Evolutionary conservation across 2,329 filamentous ascomycete genomes (phyloP).

Genomic region (Fusarium torreyae): DNA sequence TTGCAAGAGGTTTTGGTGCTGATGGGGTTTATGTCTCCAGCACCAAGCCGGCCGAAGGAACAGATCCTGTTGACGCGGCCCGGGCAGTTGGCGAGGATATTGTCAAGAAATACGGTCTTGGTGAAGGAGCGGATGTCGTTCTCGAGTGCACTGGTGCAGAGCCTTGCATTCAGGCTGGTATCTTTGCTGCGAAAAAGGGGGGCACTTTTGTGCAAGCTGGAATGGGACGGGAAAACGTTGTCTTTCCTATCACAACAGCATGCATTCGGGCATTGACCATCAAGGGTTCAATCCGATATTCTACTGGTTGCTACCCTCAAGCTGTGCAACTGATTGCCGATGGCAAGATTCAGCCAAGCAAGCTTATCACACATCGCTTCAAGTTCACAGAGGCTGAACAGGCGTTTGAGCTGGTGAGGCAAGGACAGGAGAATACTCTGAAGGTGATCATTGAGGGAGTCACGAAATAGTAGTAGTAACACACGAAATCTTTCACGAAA

Average conservation of each 20-base stretch:
- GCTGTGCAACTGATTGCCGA: slow-evolving; percentile 65
- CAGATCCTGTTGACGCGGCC: slow-evolving; percentile 56
- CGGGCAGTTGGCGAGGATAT: slow-evolving; percentile 59
- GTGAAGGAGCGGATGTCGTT: slow-evolving; percentile 64
- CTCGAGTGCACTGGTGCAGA: slow-evolving; percentile 64
- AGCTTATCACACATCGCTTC: slow-evolving; percentile 56
- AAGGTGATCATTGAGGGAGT: slow-evolving; percentile 46
- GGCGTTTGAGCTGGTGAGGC: slow-evolving; percentile 57
- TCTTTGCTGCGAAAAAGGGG: slow-evolving; percentile 61
- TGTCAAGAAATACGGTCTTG: slow-evolving; percentile 44
- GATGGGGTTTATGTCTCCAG: slow-evolving; percentile 59
- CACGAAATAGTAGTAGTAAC: slow-evolving; percentile 22
- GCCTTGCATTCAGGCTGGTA: slow-evolving; percentile 63
- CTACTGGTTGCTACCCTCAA: slow-evolving; percentile 63
- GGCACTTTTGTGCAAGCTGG: slow-evolving; percentile 68
- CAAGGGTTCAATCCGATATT: slow-evolving; percentile 67
- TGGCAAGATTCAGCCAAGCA: slow-evolving; percentile 59
- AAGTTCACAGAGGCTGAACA: slow-evolving; percentile 62
- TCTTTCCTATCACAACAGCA: slow-evolving; percentile 65
- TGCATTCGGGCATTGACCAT: slow-evolving; percentile 65
- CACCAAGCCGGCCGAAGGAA: slow-evolving; percentile 44
- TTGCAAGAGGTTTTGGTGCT: slow-evolving; percentile 60
- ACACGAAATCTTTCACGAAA: neutral
- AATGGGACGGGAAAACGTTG: slow-evolving; percentile 65
- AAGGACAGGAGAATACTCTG: slow-evolving; percentile 40